A percentile compares a stretch with the other conserved stretches of the same genome.
Evolutionary conservation across 2,329 filamentous ascomycete species (phyloP).

Genomic region (Colletotrichum horii): DNA sequence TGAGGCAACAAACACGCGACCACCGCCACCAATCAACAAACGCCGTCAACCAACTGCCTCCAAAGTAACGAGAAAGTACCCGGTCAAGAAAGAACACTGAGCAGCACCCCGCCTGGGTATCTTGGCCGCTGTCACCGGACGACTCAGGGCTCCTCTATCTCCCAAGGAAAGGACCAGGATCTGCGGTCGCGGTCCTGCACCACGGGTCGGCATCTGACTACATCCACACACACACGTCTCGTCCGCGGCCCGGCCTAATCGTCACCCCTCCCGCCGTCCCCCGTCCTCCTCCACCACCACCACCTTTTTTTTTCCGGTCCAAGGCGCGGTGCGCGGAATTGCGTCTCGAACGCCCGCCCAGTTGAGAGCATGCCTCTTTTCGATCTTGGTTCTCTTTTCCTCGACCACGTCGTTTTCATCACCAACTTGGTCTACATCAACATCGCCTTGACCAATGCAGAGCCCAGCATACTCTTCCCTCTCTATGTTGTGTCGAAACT

Average conservation of each 20-base stretch:
- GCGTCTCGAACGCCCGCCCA: conserved; percentile 9
- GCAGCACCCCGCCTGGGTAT: not conserved
- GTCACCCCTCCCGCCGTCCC: not conserved
- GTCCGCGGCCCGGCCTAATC: not conserved
- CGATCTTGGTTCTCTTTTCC: conserved; percentile 56
- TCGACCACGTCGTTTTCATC: conserved; percentile 58
- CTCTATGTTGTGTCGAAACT: conserved; percentile 56
- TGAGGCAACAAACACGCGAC: not conserved
- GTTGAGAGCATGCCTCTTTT: conserved; percentile 50
- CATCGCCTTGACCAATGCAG: conserved; percentile 53
- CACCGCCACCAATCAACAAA: not conserved
- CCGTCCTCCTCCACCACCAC: not conserved
- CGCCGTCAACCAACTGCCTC: not conserved
- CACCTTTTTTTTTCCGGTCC: not conserved
- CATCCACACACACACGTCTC: conserved; percentile 5
- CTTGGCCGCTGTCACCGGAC: conserved; percentile 9
- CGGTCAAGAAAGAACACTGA: not conserved
- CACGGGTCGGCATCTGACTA: conserved; percentile 19
- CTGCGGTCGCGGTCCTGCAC: conserved; percentile 2
- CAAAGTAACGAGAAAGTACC: not conserved
- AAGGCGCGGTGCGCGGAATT: not conserved
- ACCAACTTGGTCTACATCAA: conserved; percentile 59
- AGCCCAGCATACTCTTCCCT: conserved; percentile 49
- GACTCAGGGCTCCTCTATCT: not conserved
- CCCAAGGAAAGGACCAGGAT: conserved; percentile 15